These are phyloP conservation scores for Gracilaria gracilis DNA, from an alignment of 23 red algal genomes.

Conservation along the genomic window DNA sequence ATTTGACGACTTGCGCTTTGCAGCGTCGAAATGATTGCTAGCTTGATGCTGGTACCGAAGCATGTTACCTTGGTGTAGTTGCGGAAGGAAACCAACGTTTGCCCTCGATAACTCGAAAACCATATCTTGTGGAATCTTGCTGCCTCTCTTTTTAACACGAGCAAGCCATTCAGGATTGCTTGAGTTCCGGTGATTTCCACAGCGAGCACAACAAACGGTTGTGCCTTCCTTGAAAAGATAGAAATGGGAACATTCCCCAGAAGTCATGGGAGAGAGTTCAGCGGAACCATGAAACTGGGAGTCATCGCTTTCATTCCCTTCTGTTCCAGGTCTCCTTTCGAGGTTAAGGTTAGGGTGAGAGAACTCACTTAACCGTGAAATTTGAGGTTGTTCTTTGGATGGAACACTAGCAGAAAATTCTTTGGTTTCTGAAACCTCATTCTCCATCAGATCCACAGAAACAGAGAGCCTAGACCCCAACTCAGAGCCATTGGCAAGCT, in stretches of 20 bases:
- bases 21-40: not conserved
- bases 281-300: not conserved
- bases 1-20: not conserved
- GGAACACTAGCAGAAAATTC: not conserved
- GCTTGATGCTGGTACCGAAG: not conserved
- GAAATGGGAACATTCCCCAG: conserved; percentile 76
- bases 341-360: not conserved
- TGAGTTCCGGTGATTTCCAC: conserved; percentile 71
- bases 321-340: conserved; percentile 1
- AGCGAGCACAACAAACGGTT: conserved; percentile 82
- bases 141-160: conserved; percentile 82
- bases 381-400: not conserved
- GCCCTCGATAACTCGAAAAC: not conserved
- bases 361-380: not conserved
- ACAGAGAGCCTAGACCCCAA: not conserved
- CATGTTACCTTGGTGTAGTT: not conserved
- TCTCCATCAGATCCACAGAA: conserved; percentile 24
- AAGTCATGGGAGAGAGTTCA: not conserved
- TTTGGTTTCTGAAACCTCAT: conserved; percentile 12
- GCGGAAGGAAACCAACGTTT: not conserved
- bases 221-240: conserved; percentile 85
- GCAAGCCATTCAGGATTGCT: conserved; percentile 88
- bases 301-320: not conserved
- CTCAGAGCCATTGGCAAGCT: not conserved
- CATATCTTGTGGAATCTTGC: conserved; percentile 24